A percentile compares a stretch with the other conserved stretches of the same genome.
phyloP scores from a whole-genome alignment of 1,284 basidiomycete genomes.

The Chalciporus sp. region DNA sequence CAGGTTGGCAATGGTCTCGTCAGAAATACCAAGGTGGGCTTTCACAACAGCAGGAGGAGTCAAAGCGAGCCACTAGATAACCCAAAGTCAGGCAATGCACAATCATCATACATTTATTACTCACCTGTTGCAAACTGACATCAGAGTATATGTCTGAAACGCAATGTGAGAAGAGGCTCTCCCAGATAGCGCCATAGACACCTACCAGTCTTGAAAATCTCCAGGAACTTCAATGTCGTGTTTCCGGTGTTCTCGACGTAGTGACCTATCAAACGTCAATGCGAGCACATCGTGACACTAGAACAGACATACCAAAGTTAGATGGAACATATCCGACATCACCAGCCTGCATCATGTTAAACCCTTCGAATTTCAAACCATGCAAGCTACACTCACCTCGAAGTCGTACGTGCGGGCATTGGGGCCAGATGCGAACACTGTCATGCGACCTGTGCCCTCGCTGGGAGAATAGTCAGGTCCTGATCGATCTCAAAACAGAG shows the following conservation, averaged over 20 bases:
- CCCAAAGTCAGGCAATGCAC: neutral
- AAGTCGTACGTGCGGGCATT: constrained; percentile 73
- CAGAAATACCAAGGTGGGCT: constrained; percentile 57
- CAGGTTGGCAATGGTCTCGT: constrained; percentile 52
- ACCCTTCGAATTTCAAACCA: constrained; percentile 7
- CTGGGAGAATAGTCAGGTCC: neutral
- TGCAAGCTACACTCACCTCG: constrained; percentile 38
- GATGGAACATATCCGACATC: constrained; percentile 69
- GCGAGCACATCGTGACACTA: neutral
- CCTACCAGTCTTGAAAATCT: constrained; percentile 62
- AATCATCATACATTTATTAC: neutral
- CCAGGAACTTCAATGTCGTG: constrained; percentile 61
- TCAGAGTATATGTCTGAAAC: constrained; percentile 48
- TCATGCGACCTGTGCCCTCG: constrained; percentile 59
- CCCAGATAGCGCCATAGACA: neutral
- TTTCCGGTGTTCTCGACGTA: constrained; percentile 76
- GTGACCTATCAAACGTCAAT: constrained; percentile 43
- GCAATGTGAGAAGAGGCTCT: neutral
- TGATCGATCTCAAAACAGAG: constrained; percentile 30
- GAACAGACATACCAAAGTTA: constrained; percentile 44
- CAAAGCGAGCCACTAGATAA: constrained; percentile 63
- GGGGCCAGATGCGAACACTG: constrained; percentile 61
- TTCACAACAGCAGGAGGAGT: constrained; percentile 64
- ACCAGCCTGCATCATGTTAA: constrained; percentile 43
- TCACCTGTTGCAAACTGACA: constrained; percentile 61